These are phyloP conservation scores for Aspergillus piperis DNA, from an alignment of 2,329 filamentous ascomycete species.

Conservation along the genomic window DNA sequence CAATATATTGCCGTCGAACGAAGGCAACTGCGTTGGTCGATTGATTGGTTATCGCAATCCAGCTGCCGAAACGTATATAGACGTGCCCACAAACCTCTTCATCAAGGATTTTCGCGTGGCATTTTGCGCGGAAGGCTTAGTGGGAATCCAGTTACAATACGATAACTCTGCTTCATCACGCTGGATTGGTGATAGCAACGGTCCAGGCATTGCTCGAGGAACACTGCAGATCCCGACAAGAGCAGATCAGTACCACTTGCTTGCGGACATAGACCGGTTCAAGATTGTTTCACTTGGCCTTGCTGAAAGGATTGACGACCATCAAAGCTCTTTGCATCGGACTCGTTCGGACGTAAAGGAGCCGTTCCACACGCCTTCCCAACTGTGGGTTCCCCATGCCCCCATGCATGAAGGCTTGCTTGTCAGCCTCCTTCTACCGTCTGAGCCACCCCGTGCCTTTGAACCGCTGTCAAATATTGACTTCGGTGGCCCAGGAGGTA, in stretches of 20 bases:
- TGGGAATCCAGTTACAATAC: constrained; percentile 10
- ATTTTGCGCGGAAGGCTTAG: constrained; percentile 10
- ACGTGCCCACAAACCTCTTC: neutral
- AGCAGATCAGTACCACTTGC: neutral
- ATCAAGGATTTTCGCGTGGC: neutral
- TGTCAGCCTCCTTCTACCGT: constrained; percentile 1
- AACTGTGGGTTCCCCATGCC: constrained; percentile 9
- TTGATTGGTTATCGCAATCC: constrained; percentile 8
- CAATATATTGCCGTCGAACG: neutral
- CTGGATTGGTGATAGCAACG: constrained; percentile 11
- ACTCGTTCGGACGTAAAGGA: constrained; percentile 6
- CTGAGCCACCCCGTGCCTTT: neutral
- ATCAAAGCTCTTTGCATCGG: neutral
- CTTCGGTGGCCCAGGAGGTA: constrained; percentile 13
- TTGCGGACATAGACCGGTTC: constrained; percentile 12
- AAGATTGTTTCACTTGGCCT: constrained; percentile 14
- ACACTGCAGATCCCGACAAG: neutral
- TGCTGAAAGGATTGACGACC: neutral
- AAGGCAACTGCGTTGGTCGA: neutral
- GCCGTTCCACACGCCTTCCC: too few relatives aligned
- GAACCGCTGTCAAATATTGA: constrained; percentile 15
- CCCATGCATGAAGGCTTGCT: constrained; percentile 6
- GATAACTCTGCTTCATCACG: neutral
- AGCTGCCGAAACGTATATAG: neutral
- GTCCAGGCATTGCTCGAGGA: constrained; percentile 3